Evolutionary conservation across 495 filamentous ascomycete species (phyloP), one percentile per base, ranked within the genome.

Genomic region (Penicillium egyptiacum): DNA sequence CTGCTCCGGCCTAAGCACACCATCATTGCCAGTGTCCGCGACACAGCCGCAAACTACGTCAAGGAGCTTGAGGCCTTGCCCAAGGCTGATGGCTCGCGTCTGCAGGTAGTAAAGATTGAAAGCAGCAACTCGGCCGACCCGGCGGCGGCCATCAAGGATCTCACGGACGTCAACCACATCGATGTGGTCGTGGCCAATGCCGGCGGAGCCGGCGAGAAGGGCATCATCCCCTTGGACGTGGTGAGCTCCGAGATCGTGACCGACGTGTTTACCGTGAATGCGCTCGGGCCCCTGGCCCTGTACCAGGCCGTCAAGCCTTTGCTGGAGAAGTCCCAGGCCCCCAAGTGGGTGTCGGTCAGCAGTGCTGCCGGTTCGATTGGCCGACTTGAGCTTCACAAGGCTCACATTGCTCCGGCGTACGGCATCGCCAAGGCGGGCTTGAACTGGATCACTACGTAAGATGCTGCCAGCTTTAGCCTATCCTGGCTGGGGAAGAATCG

Each of bases 111-210:
- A 40, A 40, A 40, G 16, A 40, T 40, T 40, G 37, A 40, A 40
- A 40, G 37, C n/a, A 40, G 37, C 37, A 40, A 40, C n/a, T 40
- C 37, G 37, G 37, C 37, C 37, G 37, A 40, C n/a, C 37, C 37
- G 3, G 16, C 37, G 5, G 37, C 37, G 8, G 37, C 37, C 16
- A 19, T 40, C n/a, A 17, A 19, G 37, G 37, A 3, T 17, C 37
- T 40, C n/a, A 40, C 16, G 5, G 37, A 40, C 16, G 16, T 40
- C 5, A n/a, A 40, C 37, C 37, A 40, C n/a, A 40, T 40, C 37
- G 37, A 40, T 40, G 37, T 40, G n/a, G 37, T 40, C 1, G 37
- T 40, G 7, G 37, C 37, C 4, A 40, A 40, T 40, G 37, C 37
- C 16, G 37, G 37, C 37, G 37, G 37, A 40, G 37, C 37, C 37